A percentile compares a stretch with the other conserved stretches of the same genome.
Conservation (phyloP, 129 eudicot species). For the Lactuca saligna region DNA sequence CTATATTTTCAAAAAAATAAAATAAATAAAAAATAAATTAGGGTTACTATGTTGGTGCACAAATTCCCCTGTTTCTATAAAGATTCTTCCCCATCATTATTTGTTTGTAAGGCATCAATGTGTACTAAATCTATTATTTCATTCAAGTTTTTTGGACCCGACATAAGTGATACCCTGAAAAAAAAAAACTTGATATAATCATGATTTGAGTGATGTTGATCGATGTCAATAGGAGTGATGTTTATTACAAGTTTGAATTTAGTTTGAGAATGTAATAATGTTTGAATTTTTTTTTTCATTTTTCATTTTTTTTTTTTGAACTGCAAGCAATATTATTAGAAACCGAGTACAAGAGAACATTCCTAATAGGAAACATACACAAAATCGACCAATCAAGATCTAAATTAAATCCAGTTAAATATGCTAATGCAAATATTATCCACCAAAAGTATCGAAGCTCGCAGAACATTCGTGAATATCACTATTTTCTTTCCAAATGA, state of each 20-base stretch:
- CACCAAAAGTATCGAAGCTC: too few relatives aligned
- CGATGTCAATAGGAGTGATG: not conserved
- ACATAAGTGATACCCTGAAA: slow-evolving; percentile 1
- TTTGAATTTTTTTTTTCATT: too few relatives aligned
- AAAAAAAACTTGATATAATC: slow-evolving; percentile 15
- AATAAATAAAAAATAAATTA: not conserved
- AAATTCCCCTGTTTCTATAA: slow-evolving; percentile 17
- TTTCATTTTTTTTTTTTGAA: too few relatives aligned
- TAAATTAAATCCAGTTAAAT: too few relatives aligned
- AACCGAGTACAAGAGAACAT: too few relatives aligned
- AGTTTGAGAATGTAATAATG: not conserved
- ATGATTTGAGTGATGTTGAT: slow-evolving; percentile 20
- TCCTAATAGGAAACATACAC: too few relatives aligned
- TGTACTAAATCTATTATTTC: slow-evolving; percentile 14
- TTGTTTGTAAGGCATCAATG: slow-evolving; percentile 2
- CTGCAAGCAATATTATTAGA: too few relatives aligned
- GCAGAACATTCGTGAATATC: too few relatives aligned
- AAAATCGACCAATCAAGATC: too few relatives aligned
- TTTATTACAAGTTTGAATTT: slow-evolving; percentile 8
- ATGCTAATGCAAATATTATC: too few relatives aligned
- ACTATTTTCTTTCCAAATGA: too few relatives aligned
- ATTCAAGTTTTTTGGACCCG: slow-evolving; percentile 27
- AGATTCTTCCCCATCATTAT: slow-evolving; percentile 28
- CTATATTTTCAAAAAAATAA: slow-evolving; percentile 12
- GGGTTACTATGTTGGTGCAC: slow-evolving; percentile 37